Evolutionary conservation across 2,329 filamentous ascomycete species (phyloP).

Genomic region (Venturia effusa): DNA sequence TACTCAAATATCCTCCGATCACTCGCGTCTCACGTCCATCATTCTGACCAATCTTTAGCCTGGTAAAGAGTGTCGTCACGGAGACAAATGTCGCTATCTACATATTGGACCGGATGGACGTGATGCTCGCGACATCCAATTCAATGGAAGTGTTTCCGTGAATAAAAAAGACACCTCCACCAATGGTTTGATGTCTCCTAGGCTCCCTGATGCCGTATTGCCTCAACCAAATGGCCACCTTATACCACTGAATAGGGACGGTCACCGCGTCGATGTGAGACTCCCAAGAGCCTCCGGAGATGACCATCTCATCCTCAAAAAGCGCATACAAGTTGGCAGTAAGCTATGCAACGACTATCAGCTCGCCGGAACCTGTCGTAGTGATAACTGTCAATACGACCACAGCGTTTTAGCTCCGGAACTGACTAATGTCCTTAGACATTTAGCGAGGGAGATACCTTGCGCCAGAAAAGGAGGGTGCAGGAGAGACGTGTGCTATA

Average conservation of each 20-base stretch:
- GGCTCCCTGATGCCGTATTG: background rate
- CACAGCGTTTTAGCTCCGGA: constrained; percentile 32
- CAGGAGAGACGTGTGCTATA: constrained; percentile 31
- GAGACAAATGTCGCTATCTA: background rate
- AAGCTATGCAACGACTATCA: constrained; percentile 42
- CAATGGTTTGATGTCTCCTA: background rate
- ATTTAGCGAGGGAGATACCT: constrained; percentile 32
- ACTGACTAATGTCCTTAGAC: constrained; percentile 31
- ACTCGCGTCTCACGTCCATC: background rate
- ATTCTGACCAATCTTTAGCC: background rate
- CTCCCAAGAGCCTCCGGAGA: constrained; percentile 25
- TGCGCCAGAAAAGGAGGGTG: constrained; percentile 33
- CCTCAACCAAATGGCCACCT: constrained; percentile 17
- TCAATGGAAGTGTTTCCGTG: background rate
- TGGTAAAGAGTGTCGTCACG: background rate
- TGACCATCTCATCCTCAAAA: constrained; percentile 30
- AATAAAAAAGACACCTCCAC: background rate
- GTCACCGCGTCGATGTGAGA: constrained; percentile 37
- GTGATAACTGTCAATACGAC: constrained; percentile 32
- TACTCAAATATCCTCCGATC: background rate
- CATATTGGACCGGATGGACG: background rate
- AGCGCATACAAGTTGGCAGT: constrained; percentile 22
- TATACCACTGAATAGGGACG: constrained; percentile 37
- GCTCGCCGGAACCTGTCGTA: constrained; percentile 30
- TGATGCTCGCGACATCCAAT: background rate